Evolutionary conservation across 192 early-diverging fungal genomes (phyloP).

Genomic region (Coemansia sp.): DNA sequence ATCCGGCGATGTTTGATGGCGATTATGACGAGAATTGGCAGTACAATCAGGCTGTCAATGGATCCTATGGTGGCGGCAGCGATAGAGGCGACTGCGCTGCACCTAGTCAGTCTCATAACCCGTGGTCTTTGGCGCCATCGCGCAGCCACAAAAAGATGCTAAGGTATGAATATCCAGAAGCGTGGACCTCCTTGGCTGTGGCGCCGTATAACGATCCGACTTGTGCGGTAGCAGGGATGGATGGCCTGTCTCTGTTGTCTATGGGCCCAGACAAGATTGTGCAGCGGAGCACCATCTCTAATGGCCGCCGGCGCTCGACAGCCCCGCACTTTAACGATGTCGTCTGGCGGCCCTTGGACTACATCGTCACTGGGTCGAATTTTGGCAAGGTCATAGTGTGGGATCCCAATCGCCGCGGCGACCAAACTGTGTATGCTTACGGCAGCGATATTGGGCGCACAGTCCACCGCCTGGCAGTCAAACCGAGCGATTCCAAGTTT

Average conservation of each 20-base stretch:
- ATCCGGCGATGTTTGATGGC: neutral
- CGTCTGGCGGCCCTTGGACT: constrained; percentile 46
- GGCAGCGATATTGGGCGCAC: constrained; percentile 19
- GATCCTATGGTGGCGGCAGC: neutral
- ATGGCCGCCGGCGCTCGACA: constrained; percentile 27
- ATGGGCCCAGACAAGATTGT: constrained; percentile 33
- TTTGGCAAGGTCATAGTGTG: constrained; percentile 44
- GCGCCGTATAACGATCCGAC: constrained; percentile 23
- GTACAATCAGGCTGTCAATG: neutral
- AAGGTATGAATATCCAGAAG: constrained; percentile 11
- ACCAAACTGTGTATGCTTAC: constrained; percentile 32
- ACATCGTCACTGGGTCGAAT: constrained; percentile 45
- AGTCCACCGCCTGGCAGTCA: constrained; percentile 44
- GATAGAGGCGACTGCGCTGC: neutral
- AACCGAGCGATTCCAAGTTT: constrained; percentile 41
- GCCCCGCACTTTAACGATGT: constrained; percentile 41
- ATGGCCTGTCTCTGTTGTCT: constrained; percentile 32
- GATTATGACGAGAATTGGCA: neutral
- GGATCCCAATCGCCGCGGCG: constrained; percentile 37
- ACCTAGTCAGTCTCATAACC: constrained; percentile 5
- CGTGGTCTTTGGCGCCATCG: constrained; percentile 27
- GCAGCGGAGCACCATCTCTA: constrained; percentile 9
- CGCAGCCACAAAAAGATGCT: constrained; percentile 27
- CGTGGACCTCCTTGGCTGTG: constrained; percentile 36
- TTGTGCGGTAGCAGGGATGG: constrained; percentile 35